Conservation (phyloP, 2,329 filamentous ascomycete genomes). For the Periconia sp. region DNA sequence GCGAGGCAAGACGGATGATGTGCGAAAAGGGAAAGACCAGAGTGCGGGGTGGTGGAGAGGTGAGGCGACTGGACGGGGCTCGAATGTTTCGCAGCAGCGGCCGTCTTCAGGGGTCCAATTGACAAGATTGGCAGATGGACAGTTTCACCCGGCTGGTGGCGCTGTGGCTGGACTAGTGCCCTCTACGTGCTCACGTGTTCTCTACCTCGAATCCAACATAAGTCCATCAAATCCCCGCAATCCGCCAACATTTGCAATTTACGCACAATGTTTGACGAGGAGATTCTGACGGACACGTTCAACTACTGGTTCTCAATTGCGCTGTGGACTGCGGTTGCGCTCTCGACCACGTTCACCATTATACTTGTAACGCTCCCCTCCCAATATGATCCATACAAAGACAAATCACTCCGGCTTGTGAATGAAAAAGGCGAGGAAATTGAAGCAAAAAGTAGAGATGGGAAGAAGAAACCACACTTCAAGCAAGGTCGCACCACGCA, state of each 20-base stretch:
- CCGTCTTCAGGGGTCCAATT: slow-evolving; percentile 28
- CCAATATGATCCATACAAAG: slow-evolving; percentile 54
- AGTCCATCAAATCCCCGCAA: slow-evolving; percentile 5
- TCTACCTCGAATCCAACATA: background rate
- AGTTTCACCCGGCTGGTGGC: slow-evolving; percentile 9
- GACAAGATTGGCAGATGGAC: slow-evolving; percentile 15
- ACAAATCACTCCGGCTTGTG: slow-evolving; percentile 28
- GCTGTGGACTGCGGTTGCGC: slow-evolving; percentile 47
- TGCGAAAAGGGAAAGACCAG: slow-evolving; percentile 8
- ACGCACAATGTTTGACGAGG: slow-evolving; percentile 45
- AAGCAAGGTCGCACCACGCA: slow-evolving; percentile 65
- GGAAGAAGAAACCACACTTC: slow-evolving; percentile 23
- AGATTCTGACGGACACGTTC: slow-evolving; percentile 28
- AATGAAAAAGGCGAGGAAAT: slow-evolving; percentile 32
- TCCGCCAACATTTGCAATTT: slow-evolving; percentile 9
- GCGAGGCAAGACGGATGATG: slow-evolving; percentile 2
- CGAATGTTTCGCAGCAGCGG: slow-evolving; percentile 28
- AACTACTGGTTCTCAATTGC: slow-evolving; percentile 42
- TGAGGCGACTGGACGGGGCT: slow-evolving; percentile 13
- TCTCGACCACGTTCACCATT: slow-evolving; percentile 57
- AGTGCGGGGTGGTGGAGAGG: slow-evolving; percentile 18
- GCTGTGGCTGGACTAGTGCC: slow-evolving; percentile 20
- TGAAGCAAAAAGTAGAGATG: slow-evolving; percentile 25
- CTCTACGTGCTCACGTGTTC: slow-evolving; percentile 9
- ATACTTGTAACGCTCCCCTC: slow-evolving; percentile 61